These are phyloP conservation scores for Phialophora macrospora DNA, from an alignment of 2,329 filamentous ascomycete genomes.

Conservation along the genomic window DNA sequence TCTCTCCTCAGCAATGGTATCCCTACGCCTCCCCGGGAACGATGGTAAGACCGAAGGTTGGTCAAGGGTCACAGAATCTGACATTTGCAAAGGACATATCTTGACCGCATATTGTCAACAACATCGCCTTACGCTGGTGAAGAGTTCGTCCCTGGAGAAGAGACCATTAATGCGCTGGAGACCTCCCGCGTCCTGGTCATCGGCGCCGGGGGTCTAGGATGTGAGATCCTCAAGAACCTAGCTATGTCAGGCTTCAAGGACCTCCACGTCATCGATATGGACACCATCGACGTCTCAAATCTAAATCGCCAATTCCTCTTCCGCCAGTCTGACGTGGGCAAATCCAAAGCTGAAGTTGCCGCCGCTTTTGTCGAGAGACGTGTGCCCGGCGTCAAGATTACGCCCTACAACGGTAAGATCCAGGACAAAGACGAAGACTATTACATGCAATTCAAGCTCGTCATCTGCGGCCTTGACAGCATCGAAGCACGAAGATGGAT, in stretches of 20 bases:
- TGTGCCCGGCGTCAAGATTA: slow-evolving; percentile 89
- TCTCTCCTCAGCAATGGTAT: slow-evolving; percentile 34
- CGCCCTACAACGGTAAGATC: slow-evolving; percentile 89
- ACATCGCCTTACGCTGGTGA: slow-evolving; percentile 81
- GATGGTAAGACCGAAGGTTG: slow-evolving; percentile 40
- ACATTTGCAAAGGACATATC: slow-evolving; percentile 69
- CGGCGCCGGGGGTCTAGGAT: slow-evolving; percentile 90
- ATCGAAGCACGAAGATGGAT: slow-evolving; percentile 99
- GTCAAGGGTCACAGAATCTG: not conserved
- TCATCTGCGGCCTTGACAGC: slow-evolving; percentile 93
- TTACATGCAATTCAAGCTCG: slow-evolving; percentile 94
- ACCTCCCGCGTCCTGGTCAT: slow-evolving; percentile 71
- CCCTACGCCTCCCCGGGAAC: slow-evolving; percentile 29
- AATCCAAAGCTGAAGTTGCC: slow-evolving; percentile 90
- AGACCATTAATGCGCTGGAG: slow-evolving; percentile 63
- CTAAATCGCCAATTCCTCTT: slow-evolving; percentile 98
- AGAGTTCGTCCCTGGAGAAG: slow-evolving; percentile 58
- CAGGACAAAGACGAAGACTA: slow-evolving; percentile 96
- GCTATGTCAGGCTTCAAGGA: slow-evolving; percentile 94
- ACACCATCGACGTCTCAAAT: slow-evolving; percentile 98
- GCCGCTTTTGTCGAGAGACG: slow-evolving; percentile 88
- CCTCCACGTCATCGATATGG: slow-evolving; percentile 99
- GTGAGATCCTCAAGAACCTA: slow-evolving; percentile 94
- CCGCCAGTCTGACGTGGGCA: slow-evolving; percentile 86
- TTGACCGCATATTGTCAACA: slow-evolving; percentile 78